Evolutionary conservation across 139 green algal species (phyloP).

Genomic region (Micromonas pusilla): DNA sequence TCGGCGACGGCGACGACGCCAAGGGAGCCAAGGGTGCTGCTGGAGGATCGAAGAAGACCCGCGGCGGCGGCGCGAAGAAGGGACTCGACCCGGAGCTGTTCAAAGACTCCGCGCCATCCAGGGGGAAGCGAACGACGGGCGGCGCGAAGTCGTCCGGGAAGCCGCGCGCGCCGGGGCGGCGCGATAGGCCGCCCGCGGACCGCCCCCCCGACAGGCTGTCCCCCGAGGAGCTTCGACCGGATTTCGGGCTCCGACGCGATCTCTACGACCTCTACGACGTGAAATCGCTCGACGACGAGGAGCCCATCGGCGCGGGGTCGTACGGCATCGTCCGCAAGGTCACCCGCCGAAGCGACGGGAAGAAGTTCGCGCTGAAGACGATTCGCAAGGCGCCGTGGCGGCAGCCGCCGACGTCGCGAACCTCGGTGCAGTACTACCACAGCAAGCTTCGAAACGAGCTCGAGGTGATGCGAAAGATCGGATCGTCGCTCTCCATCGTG

Average conservation of each 20-base stretch:
- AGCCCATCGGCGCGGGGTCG: constrained; percentile 13
- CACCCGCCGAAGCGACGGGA: not conserved
- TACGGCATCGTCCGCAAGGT: constrained; percentile 23
- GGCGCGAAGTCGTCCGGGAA: not conserved
- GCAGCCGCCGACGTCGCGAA: not conserved
- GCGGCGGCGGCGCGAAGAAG: not conserved
- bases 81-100: not conserved
- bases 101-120: not conserved
- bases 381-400: constrained; percentile 22
- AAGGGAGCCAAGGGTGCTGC: not conserved
- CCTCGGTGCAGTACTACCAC: constrained; percentile 25
- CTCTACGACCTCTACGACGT: constrained; percentile 15
- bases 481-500: constrained; percentile 30
- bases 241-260: constrained; percentile 25
- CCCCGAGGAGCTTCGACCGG: not conserved
- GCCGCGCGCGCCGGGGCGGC: too few relatives aligned
- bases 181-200: not conserved
- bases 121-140: too few relatives aligned
- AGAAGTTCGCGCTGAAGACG: constrained; percentile 27
- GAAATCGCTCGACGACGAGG: not conserved
- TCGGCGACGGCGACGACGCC: not conserved
- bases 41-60: not conserved
- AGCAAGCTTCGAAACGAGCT: constrained; percentile 29
- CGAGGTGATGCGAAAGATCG: constrained; percentile 33
- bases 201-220: not conserved